These are phyloP conservation scores for maize (Zea mays) DNA, from an alignment of 176 grass and related monocot genomes.

Conservation along the genomic window DNA sequence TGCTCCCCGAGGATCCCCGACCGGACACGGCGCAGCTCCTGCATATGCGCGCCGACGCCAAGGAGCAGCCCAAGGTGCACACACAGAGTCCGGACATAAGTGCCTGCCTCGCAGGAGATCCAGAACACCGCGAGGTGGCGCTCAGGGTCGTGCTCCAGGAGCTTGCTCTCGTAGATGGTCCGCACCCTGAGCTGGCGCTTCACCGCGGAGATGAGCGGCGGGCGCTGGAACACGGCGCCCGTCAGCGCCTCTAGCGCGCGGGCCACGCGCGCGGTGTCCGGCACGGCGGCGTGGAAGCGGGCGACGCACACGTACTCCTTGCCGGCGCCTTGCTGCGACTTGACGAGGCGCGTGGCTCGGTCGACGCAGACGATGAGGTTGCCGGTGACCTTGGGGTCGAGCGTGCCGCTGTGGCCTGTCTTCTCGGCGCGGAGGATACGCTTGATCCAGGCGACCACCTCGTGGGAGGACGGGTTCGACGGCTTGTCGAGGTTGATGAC, in stretches of 20 bases:
- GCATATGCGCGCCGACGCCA: constrained; percentile 84
- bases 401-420: constrained; percentile 83
- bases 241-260: constrained; percentile 79
- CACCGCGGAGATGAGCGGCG: constrained; percentile 86
- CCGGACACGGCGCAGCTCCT: constrained; percentile 81
- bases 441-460: constrained; percentile 96
- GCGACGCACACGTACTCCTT: constrained; percentile 91
- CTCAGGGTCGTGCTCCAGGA: constrained; percentile 70
- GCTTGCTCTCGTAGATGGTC: constrained; percentile 86
- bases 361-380: constrained; percentile 98
- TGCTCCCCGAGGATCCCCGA: constrained; percentile 77
- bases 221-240: constrained; percentile 85
- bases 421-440: constrained; percentile 76
- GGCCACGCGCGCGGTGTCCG: constrained; percentile 50
- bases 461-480: constrained; percentile 93
- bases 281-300: constrained; percentile 72
- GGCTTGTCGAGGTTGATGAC: constrained; percentile 96
- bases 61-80: constrained; percentile 85
- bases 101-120: constrained; percentile 83
- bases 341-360: constrained; percentile 88
- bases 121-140: constrained; percentile 79
- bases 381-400: constrained; percentile 96
- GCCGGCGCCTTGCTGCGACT: constrained; percentile 88
- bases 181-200: constrained; percentile 90
- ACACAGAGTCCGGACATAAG: constrained; percentile 83